Percentiles rank a stretch among this genome's conserved stretches.
phyloP scores from a whole-genome alignment of 306 rosid genomes.

The Vicia faba region DNA sequence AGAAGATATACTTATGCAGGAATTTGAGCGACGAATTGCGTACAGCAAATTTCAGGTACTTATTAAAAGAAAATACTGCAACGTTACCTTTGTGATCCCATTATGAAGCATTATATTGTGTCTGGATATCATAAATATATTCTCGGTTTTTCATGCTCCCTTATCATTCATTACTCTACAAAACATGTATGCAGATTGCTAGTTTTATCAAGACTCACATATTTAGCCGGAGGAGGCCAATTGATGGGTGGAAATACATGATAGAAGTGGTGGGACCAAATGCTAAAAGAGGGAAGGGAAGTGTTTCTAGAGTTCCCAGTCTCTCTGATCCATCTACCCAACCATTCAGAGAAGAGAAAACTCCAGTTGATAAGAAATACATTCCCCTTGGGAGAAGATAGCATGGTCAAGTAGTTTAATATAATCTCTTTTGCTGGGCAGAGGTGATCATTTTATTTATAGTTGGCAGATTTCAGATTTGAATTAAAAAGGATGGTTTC shows the following conservation, averaged over 20 bases:
- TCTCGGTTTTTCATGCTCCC: slow-evolving; percentile 1
- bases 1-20: slow-evolving; percentile 93
- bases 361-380: slow-evolving; percentile 41
- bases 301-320: slow-evolving; percentile 80
- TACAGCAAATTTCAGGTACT: slow-evolving; percentile 92
- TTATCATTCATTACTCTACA: slow-evolving; percentile 6
- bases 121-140: neutral
- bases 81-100: slow-evolving; percentile 20
- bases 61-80: slow-evolving; percentile 3
- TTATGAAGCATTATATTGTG: slow-evolving; percentile 1
- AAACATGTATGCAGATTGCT: slow-evolving; percentile 68
- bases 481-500: neutral
- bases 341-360: slow-evolving; percentile 81
- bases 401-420: slow-evolving; percentile 27
- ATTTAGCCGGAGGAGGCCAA: slow-evolving; percentile 91
- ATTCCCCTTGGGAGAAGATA: slow-evolving; percentile 52
- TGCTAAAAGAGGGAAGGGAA: slow-evolving; percentile 87
- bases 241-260: slow-evolving; percentile 98
- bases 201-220: slow-evolving; percentile 94
- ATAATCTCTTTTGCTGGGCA: too few species aligned
- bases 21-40: slow-evolving; percentile 89
- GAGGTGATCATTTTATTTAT: slow-evolving; percentile 8
- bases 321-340: slow-evolving; percentile 89
- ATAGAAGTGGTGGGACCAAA: slow-evolving; percentile 96
- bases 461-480: neutral